A percentile compares a stretch with the other conserved stretches of the same genome.
These are phyloP conservation scores for Elaeis guineensis DNA, from an alignment of 176 grass and related monocot genomes.

Conservation along the genomic window DNA sequence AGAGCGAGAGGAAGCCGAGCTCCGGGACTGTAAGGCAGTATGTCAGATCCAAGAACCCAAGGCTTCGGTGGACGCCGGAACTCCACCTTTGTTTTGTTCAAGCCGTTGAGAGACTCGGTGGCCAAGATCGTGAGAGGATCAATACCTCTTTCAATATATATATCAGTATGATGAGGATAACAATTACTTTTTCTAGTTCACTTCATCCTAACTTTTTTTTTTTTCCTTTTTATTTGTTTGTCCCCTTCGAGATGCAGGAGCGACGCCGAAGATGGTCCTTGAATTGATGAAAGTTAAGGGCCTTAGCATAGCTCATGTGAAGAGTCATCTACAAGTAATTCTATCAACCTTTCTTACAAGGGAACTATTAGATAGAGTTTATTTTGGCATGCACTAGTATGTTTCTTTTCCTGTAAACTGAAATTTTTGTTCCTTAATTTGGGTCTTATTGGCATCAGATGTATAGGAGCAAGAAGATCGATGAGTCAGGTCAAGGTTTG, in stretches of 20 bases:
- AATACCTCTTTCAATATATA: too few relatives aligned
- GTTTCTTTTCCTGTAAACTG: too few relatives aligned
- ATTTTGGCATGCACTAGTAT: too few relatives aligned
- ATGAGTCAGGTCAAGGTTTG: slow-evolving; percentile 40
- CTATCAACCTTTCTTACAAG: too few relatives aligned
- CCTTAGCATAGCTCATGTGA: slow-evolving; percentile 75
- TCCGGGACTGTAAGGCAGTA: slow-evolving; percentile 37
- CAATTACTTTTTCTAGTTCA: too few relatives aligned
- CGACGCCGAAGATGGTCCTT: slow-evolving; percentile 69
- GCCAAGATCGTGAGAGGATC: slow-evolving; percentile 49
- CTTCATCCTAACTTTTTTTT: too few relatives aligned
- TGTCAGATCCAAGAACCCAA: slow-evolving; percentile 60
- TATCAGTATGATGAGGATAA: too few relatives aligned
- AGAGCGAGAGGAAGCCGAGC: slow-evolving; percentile 5
- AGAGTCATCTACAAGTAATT: slow-evolving; percentile 71
- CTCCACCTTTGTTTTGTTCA: slow-evolving; percentile 56
- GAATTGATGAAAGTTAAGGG: slow-evolving; percentile 65
- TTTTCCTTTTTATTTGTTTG: not conserved
- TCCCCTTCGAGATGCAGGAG: slow-evolving; percentile 19
- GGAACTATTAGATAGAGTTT: too few relatives aligned
- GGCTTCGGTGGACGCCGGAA: slow-evolving; percentile 69
- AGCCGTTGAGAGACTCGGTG: slow-evolving; percentile 62
- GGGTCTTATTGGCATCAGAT: slow-evolving; percentile 25
- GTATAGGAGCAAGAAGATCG: slow-evolving; percentile 70
- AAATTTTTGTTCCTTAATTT: too few relatives aligned